These are phyloP conservation scores for Carex kokanica DNA, from an alignment of 176 grass and related monocot species.

Conservation along the genomic window DNA sequence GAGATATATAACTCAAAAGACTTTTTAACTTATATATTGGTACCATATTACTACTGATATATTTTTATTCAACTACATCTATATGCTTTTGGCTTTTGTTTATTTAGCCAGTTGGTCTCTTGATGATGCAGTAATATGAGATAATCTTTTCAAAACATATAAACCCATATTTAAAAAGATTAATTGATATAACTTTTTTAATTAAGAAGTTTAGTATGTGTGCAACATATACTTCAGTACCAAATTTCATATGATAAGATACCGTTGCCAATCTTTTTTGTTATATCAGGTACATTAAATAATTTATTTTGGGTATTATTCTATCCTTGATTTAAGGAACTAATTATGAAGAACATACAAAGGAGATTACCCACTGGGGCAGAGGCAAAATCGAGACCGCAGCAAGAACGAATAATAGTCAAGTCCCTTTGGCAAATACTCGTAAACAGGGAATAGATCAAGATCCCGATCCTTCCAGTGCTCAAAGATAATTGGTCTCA, in stretches of 20 bases:
- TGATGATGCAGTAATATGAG: too few species aligned
- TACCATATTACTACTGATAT: too few species aligned
- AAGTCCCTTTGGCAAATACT: constrained; percentile 31
- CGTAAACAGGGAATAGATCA: constrained; percentile 40
- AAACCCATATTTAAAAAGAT: too few species aligned
- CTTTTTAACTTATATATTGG: too few species aligned
- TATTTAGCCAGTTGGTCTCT: too few species aligned
- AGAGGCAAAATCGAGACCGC: constrained; percentile 62
- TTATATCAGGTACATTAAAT: neutral
- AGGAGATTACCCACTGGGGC: constrained; percentile 48
- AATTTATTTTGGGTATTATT: neutral
- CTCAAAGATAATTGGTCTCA: constrained; percentile 45
- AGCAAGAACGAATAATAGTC: constrained; percentile 59
- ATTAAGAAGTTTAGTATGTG: too few species aligned
- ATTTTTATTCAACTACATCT: too few species aligned
- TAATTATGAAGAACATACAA: neutral
- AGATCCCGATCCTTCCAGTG: constrained; percentile 57
- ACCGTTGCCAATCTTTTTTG: neutral
- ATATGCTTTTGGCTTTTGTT: too few species aligned
- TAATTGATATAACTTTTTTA: too few species aligned
- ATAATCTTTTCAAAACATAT: too few species aligned
- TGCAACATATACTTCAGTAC: neutral
- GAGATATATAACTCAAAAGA: too few species aligned
- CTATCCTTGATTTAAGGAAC: neutral
- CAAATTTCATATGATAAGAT: neutral